phyloP scores from a whole-genome alignment of 805 yeast genomes.

The Metschnikowia cerradonensis region DNA sequence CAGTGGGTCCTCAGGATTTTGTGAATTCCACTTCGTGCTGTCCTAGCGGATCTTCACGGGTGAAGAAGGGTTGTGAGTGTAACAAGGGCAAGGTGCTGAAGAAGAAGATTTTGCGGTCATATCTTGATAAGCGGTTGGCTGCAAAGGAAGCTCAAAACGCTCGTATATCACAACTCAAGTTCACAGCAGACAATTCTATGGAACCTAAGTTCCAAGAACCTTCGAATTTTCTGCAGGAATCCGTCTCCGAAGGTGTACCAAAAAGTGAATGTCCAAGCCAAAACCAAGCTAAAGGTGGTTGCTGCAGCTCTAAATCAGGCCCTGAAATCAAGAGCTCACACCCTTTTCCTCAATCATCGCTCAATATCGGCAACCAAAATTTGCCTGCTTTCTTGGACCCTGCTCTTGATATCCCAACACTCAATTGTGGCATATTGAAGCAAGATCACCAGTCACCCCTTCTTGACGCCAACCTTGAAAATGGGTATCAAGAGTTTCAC shows the following conservation, averaged over 20 bases:
- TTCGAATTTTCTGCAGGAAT: not conserved
- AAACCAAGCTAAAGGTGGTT: not conserved
- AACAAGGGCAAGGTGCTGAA: slow-evolving; percentile 28
- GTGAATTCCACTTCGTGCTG: slow-evolving; percentile 35
- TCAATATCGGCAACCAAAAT: not conserved
- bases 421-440: slow-evolving; percentile 1
- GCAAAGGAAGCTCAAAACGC: not conserved
- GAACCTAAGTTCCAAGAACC: not conserved
- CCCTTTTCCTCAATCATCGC: not conserved
- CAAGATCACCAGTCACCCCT: not conserved
- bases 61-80: slow-evolving; percentile 29
- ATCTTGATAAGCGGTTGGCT: slow-evolving; percentile 23
- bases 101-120: slow-evolving; percentile 32
- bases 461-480: not conserved
- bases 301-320: not conserved
- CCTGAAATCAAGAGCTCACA: too few species aligned
- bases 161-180: not conserved
- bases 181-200: not conserved
- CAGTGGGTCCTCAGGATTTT: slow-evolving; percentile 25
- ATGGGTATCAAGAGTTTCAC: slow-evolving; percentile 14
- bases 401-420: not conserved
- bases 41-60: slow-evolving; percentile 17
- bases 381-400: not conserved
- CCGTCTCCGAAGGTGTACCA: not conserved
- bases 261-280: not conserved